Evolutionary conservation across 2,329 filamentous ascomycete genomes (phyloP).

Genomic region (Xylariaceae sp.): DNA sequence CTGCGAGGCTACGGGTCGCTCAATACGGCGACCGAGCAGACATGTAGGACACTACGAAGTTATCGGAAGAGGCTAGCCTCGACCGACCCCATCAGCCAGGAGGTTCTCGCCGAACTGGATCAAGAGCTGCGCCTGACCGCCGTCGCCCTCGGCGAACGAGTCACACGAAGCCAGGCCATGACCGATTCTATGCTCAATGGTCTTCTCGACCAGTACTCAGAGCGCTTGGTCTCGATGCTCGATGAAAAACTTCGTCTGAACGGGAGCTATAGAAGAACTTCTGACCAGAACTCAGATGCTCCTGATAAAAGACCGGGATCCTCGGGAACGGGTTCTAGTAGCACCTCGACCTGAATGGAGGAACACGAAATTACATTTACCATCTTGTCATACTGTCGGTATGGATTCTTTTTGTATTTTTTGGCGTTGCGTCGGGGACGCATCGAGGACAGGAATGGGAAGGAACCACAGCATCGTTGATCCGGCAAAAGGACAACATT

Average conservation of each 20-base stretch:
- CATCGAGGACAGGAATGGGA: no score
- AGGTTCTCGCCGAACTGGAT: constrained; percentile 60
- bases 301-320: constrained; percentile 17
- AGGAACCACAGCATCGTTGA: no score
- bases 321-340: constrained; percentile 21
- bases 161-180: constrained; percentile 51
- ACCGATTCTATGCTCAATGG: constrained; percentile 60
- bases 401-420: constrained; percentile 20
- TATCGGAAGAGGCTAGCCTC: constrained; percentile 63
- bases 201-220: constrained; percentile 72
- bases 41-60: constrained; percentile 58
- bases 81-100: constrained; percentile 54
- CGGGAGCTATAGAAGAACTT: background rate
- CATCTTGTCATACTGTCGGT: constrained; percentile 21
- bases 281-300: constrained; percentile 4
- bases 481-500: no score
- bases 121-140: constrained; percentile 63
- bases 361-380: background rate
- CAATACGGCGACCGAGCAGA: constrained; percentile 63
- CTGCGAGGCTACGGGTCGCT: constrained; percentile 54
- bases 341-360: constrained; percentile 18
- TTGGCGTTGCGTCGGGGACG: background rate
- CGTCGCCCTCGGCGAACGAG: constrained; percentile 57
- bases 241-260: constrained; percentile 64
- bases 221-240: constrained; percentile 66